phyloP scores from a whole-genome alignment of 2,329 filamentous ascomycete species.

The Fusarium duplospermum region DNA sequence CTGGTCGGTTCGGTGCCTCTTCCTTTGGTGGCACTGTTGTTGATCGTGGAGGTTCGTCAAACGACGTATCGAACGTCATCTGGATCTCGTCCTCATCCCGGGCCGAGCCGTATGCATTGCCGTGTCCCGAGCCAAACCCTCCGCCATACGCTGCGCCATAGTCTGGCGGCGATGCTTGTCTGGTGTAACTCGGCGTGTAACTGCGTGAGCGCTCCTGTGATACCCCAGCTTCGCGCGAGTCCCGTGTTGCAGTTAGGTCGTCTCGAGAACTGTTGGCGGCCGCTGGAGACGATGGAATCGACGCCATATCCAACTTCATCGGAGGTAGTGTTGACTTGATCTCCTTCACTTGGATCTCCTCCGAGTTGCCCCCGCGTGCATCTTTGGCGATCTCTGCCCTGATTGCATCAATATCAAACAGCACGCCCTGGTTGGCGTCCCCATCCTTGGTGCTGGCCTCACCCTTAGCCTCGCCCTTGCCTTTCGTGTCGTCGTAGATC shows the following conservation, averaged over 20 bases:
- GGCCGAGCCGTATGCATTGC: slow-evolving; percentile 41
- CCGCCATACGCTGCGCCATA: slow-evolving; percentile 38
- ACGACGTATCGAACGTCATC: slow-evolving; percentile 79
- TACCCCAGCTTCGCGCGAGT: slow-evolving; percentile 40
- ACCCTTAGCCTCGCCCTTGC: slow-evolving; percentile 51
- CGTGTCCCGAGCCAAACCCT: slow-evolving; percentile 28
- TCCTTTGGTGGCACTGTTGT: slow-evolving; percentile 47
- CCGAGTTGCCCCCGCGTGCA: slow-evolving; percentile 63
- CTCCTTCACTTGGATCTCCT: slow-evolving; percentile 75
- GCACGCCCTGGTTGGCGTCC: slow-evolving; percentile 70
- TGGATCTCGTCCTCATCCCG: slow-evolving; percentile 65
- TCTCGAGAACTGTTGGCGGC: slow-evolving; percentile 34
- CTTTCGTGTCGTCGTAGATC: slow-evolving; percentile 80
- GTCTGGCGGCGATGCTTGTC: slow-evolving; percentile 24
- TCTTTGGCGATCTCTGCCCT: slow-evolving; percentile 84
- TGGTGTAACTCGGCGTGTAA: slow-evolving; percentile 40
- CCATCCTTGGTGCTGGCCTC: slow-evolving; percentile 45
- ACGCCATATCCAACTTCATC: slow-evolving; percentile 78
- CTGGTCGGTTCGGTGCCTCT: slow-evolving; percentile 41
- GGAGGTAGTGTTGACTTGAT: slow-evolving; percentile 89
- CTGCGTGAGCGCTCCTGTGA: slow-evolving; percentile 40
- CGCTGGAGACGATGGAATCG: slow-evolving; percentile 42
- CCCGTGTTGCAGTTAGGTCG: slow-evolving; percentile 29
- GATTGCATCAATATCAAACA: slow-evolving; percentile 97
- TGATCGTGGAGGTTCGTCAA: slow-evolving; percentile 52